Conservation (phyloP, 2,329 filamentous ascomycete species). For the Ceratocystis albifundus region DNA sequence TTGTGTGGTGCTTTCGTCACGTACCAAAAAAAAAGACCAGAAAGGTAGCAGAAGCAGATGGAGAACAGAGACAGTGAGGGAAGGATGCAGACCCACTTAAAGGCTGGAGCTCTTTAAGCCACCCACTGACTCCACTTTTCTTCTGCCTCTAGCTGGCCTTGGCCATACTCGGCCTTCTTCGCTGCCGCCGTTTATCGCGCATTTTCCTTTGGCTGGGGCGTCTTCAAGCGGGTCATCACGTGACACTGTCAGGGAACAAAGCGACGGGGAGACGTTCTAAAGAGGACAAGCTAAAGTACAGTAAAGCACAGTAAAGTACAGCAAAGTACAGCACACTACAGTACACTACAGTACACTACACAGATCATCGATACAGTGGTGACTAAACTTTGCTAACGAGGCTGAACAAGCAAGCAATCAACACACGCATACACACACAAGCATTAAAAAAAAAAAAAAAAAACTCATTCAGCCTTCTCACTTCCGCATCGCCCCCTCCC, state of each 20-base stretch:
- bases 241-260: too few relatives aligned
- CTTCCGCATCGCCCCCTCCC: neutral
- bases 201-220: conserved; percentile 22
- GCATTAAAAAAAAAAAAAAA: too few relatives aligned
- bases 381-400: too few relatives aligned
- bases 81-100: conserved; percentile 7
- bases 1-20: conserved; percentile 1
- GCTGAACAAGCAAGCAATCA: neutral
- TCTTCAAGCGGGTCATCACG: neutral
- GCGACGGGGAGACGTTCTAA: too few relatives aligned
- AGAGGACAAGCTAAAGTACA: too few relatives aligned
- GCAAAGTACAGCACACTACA: too few relatives aligned
- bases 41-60: neutral
- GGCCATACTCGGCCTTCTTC: neutral
- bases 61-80: conserved; percentile 1
- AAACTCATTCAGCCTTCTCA: neutral
- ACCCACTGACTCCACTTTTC: neutral
- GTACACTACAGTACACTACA: too few relatives aligned
- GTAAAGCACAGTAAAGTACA: too few relatives aligned
- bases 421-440: neutral
- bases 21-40: conserved; percentile 2
- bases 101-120: conserved; percentile 9
- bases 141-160: neutral
- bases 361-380: too few relatives aligned
- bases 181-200: conserved; percentile 10